Conservation (phyloP, 345 rosid genomes). For the Euphorbia tirucalli region DNA sequence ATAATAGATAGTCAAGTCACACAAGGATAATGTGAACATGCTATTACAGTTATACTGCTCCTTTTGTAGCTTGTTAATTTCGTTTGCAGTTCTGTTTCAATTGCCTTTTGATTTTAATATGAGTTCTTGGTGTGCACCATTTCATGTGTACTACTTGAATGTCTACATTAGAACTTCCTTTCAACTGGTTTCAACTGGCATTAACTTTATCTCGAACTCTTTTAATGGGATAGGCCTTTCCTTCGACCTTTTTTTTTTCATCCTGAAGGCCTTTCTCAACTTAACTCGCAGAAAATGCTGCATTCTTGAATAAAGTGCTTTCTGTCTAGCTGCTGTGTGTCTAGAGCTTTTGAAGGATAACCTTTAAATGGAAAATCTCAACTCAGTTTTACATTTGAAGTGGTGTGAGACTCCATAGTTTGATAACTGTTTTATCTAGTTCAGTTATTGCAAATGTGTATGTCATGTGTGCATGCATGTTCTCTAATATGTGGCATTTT, state of each 20-base stretch:
- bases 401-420: not conserved
- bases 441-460: not conserved
- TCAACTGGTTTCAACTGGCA: not conserved
- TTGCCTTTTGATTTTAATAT: not conserved
- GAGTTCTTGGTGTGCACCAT: not conserved
- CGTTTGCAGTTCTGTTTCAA: too few species aligned
- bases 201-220: not conserved
- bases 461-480: not conserved
- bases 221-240: not conserved
- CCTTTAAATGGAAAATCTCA: too few species aligned
- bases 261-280: too few species aligned
- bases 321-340: not conserved
- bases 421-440: not conserved
- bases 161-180: too few species aligned
- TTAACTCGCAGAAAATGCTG: not conserved
- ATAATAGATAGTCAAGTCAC: too few species aligned
- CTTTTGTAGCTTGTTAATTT: not conserved
- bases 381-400: not conserved
- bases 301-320: not conserved
- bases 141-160: not conserved
- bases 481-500: too few species aligned
- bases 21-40: not conserved
- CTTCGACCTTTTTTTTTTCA: not conserved
- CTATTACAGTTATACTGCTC: not conserved
- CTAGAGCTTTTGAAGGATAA: conserved; percentile 3